phyloP scores from a whole-genome alignment of 2,329 filamentous ascomycete genomes.

The Ascocoryne sarcoides region DNA sequence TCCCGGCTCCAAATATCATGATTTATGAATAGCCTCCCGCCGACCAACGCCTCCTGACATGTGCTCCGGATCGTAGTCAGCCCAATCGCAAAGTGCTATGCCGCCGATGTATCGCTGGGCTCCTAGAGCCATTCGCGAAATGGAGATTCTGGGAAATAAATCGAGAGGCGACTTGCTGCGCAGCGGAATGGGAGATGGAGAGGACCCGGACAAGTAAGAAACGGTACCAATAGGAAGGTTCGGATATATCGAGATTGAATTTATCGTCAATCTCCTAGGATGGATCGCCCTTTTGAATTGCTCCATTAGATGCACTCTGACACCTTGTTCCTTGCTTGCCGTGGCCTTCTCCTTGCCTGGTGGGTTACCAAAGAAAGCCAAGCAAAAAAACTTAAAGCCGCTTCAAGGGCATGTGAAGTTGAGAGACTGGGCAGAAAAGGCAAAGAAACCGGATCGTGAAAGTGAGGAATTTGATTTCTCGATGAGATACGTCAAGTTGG shows the following conservation, averaged over 20 bases:
- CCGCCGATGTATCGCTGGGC: neutral
- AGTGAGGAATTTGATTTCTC: too few relatives aligned
- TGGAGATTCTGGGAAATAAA: neutral
- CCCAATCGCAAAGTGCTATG: neutral
- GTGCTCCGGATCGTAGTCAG: neutral
- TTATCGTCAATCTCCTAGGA: neutral
- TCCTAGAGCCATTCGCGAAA: neutral
- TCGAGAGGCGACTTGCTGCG: too few relatives aligned
- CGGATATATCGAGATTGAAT: neutral
- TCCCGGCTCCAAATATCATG: neutral
- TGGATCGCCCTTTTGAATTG: too few relatives aligned
- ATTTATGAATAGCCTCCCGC: neutral
- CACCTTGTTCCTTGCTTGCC: too few relatives aligned
- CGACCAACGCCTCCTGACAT: neutral
- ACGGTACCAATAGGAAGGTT: neutral
- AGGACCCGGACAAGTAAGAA: neutral
- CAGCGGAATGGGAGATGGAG: neutral
- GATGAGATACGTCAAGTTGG: too few relatives aligned
- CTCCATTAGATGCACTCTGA: too few relatives aligned
- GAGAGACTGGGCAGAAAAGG: neutral
- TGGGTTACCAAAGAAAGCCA: neutral
- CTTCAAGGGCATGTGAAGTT: neutral
- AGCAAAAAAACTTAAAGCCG: neutral
- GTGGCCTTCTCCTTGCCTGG: neutral
- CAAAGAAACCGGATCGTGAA: too few relatives aligned